Percentiles rank a stretch among this genome's conserved stretches.
Conservation (phyloP, 2,329 filamentous ascomycete genomes). For the Alternaria consortialis region DNA sequence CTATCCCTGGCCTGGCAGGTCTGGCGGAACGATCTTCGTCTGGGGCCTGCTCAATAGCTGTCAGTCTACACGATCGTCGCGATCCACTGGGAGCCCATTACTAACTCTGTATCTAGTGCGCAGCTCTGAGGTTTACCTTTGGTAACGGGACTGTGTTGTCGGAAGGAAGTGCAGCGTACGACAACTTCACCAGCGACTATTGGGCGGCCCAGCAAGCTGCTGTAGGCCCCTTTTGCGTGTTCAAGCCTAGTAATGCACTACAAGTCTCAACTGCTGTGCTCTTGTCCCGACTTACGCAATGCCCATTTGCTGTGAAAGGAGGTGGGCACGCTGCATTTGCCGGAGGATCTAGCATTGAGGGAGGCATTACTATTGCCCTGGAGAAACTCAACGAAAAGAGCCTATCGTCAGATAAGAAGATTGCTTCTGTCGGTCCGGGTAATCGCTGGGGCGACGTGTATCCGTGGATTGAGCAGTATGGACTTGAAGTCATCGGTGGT, state of each 20-base stretch:
- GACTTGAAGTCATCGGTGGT: conserved; percentile 43
- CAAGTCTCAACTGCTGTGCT: conserved; percentile 34
- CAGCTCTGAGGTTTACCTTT: conserved; percentile 22
- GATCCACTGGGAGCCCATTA: background rate
- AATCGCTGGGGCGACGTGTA: conserved; percentile 49
- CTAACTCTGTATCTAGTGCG: conserved; percentile 25
- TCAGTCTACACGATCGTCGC: conserved; percentile 17
- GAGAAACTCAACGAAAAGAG: conserved; percentile 35
- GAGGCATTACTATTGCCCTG: conserved; percentile 43
- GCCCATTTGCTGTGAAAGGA: conserved; percentile 54
- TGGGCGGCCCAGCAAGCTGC: conserved; percentile 38
- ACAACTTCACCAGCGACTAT: conserved; percentile 29
- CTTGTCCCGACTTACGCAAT: conserved; percentile 35
- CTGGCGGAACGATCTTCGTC: conserved; percentile 14
- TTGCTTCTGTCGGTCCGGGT: conserved; percentile 42
- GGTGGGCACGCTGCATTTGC: conserved; percentile 38
- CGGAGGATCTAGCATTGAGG: conserved; percentile 43
- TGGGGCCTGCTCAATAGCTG: conserved; percentile 31
- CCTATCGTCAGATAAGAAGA: conserved; percentile 30
- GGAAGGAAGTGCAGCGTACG: conserved; percentile 28
- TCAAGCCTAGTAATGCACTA: conserved; percentile 31
- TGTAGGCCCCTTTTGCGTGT: conserved; percentile 39
- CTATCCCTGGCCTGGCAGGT: conserved; percentile 23
- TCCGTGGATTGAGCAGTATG: conserved; percentile 36
- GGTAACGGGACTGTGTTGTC: conserved; percentile 23